Evolutionary conservation across 345 rosid genomes (phyloP).

Genomic region (Trapa bicornis): DNA sequence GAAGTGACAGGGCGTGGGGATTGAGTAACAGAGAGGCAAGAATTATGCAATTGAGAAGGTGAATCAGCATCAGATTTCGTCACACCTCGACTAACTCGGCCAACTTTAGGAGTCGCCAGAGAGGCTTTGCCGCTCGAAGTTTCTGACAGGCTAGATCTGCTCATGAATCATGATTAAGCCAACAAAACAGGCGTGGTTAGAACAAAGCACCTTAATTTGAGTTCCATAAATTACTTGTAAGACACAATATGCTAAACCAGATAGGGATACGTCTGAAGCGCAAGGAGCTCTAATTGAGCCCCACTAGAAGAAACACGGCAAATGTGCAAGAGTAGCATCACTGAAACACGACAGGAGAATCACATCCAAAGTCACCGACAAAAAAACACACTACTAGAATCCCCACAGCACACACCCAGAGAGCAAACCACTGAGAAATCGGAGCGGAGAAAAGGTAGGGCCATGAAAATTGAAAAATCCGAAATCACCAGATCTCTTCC

Average conservation of each 20-base stretch:
- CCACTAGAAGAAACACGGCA: conserved; percentile 1
- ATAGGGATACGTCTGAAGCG: background rate
- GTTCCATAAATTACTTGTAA: background rate
- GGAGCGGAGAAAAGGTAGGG: background rate
- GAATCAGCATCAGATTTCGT: conserved; percentile 53
- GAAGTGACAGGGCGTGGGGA: conserved; percentile 56
- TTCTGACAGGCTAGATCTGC: conserved; percentile 66
- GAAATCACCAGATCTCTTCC: background rate
- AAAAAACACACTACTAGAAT: background rate
- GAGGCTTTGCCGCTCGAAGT: conserved; percentile 52
- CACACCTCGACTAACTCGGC: conserved; percentile 39
- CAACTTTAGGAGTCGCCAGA: conserved; percentile 57
- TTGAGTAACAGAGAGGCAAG: conserved; percentile 59
- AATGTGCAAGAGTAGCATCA: background rate
- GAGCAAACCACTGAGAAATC: background rate
- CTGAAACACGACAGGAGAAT: background rate
- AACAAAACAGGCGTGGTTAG: background rate
- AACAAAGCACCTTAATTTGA: background rate
- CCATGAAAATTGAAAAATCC: background rate
- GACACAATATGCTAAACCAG: background rate
- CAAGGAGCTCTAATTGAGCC: background rate
- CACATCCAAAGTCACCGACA: background rate
- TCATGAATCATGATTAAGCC: conserved; percentile 16
- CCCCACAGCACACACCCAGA: background rate
- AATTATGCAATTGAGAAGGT: conserved; percentile 39